Conservation (phyloP, 768 basidiomycete species). For the Mycena amicta region DNA sequence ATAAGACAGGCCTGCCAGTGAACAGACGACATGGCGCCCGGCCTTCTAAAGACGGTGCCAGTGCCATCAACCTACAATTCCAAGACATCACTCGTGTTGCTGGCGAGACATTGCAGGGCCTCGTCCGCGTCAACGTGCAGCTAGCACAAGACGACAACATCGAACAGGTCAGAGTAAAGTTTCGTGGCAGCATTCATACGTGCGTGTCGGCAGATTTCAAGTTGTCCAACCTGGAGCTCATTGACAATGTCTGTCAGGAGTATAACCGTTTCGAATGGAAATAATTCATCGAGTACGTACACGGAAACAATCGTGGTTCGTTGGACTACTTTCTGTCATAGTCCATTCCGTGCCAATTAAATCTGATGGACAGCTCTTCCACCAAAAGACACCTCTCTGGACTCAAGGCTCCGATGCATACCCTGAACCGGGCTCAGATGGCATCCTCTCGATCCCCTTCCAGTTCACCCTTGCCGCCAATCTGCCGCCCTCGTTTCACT, state of each 20-base stretch:
- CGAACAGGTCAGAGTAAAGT: slow-evolving; percentile 13
- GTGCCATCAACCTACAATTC: slow-evolving; percentile 12
- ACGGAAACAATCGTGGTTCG: not conserved
- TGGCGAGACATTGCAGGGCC: slow-evolving; percentile 9
- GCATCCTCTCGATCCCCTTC: not conserved
- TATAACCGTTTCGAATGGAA: not conserved
- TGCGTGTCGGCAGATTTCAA: too few relatives aligned
- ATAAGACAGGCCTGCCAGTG: too few relatives aligned
- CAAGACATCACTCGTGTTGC: slow-evolving; percentile 12
- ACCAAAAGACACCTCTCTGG: not conserved
- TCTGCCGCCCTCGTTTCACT: not conserved
- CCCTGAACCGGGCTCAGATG: not conserved
- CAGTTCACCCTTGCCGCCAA: not conserved
- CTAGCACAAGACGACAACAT: slow-evolving; percentile 13
- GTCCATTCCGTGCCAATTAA: too few relatives aligned
- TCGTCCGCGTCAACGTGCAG: slow-evolving; percentile 13
- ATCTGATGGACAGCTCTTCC: slow-evolving; percentile 14
- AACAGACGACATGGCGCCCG: too few relatives aligned
- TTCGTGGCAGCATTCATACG: slow-evolving; percentile 9
- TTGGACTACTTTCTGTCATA: too few relatives aligned
- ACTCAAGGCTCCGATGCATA: not conserved
- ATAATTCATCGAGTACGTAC: not conserved
- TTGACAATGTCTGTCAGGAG: not conserved
- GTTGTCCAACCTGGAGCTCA: too few relatives aligned
- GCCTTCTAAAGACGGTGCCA: slow-evolving; percentile 3